Evolutionary conservation across 1,284 basidiomycete genomes (phyloP), one percentile per base, ranked within the genome.

Genomic region (Ustilago esculenta): DNA sequence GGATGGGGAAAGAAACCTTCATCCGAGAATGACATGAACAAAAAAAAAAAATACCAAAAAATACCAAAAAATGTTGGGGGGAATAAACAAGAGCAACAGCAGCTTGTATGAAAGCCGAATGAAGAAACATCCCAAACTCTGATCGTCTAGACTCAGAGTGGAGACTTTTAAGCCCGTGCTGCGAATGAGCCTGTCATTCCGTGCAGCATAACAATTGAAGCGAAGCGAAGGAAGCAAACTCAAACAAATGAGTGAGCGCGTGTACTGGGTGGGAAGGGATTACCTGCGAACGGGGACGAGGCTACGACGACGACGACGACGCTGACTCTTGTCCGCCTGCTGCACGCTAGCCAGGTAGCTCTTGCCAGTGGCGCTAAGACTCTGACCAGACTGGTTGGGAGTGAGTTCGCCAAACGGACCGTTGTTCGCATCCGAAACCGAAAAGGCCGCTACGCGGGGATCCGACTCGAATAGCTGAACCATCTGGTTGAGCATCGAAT

Each of bases 381-480:
- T 52, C 44, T 68, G 47, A 24, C 70, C 70, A 2, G 27, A 17
- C 39, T 72, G 70, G 49, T 72, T 60, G 14, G 66, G 60, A 1
- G 70, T 72, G 14, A 72, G 21, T 29, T 58, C 60, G 24, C 53
- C 52, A 21, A 43, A 56, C 1, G 71, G 71, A 6, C 73, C 73
- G 37, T 76, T 76, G 60, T 56, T 45, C 24, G 73, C 74, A 33
- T 76, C 74, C 9, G 58, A 65, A 37, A 72, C 54, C 44, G 65
- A 55, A 51, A 73, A 77, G 15, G 73, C 73, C 9, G 63, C 57
- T 3, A 77, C 72, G 8, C 70, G 35, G 23, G 40, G 29, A 39
- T 76, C 74, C 23, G 20, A 45, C 53, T 77, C 65, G 35, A 77
- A 73, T 11, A 69, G 58, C 35, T 69, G 32, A 15, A 77, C 65